A percentile compares a stretch with the other conserved stretches of the same genome.
Evolutionary conservation across 2,329 filamentous ascomycete species (phyloP).

Genomic region (Aspergillus udagawae): DNA sequence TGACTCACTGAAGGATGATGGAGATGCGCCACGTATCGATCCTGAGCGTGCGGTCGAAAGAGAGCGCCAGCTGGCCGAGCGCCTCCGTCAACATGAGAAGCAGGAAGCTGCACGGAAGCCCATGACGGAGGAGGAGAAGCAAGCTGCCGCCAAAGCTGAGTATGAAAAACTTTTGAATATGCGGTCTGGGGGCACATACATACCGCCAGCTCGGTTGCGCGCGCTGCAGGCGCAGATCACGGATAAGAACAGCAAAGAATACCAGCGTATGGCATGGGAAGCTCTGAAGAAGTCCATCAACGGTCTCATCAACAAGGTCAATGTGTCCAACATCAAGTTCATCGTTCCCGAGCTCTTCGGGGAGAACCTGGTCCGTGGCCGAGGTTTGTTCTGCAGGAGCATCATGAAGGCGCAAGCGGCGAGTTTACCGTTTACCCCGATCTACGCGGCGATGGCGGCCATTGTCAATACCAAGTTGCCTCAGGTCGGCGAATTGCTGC

Average conservation of each 20-base stretch:
- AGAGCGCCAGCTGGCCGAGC: slow-evolving; percentile 50
- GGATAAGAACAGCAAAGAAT: slow-evolving; percentile 93
- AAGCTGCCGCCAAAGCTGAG: slow-evolving; percentile 83
- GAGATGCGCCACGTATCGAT: slow-evolving; percentile 47
- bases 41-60: slow-evolving; percentile 47
- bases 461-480: slow-evolving; percentile 98
- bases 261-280: slow-evolving; percentile 99
- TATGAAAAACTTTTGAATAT: slow-evolving; percentile 89
- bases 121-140: slow-evolving; percentile 75
- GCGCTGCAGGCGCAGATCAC: slow-evolving; percentile 95
- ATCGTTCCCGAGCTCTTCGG: slow-evolving; percentile 94
- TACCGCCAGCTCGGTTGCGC: slow-evolving; percentile 83
- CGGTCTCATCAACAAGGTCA: slow-evolving; percentile 98
- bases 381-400: slow-evolving; percentile 88
- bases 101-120: slow-evolving; percentile 48
- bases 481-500: slow-evolving; percentile 84
- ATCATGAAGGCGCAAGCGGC: slow-evolving; percentile 99
- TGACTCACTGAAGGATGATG: slow-evolving; percentile 29
- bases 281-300: slow-evolving; percentile 98
- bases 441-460: slow-evolving; percentile 91
- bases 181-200: slow-evolving; percentile 93
- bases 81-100: slow-evolving; percentile 50
- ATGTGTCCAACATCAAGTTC: slow-evolving; percentile 94
- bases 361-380: slow-evolving; percentile 87
- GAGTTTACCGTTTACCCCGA: slow-evolving; percentile 90